phyloP scores from a whole-genome alignment of 2,329 filamentous ascomycete genomes.

The Aspergillus sp. region DNA sequence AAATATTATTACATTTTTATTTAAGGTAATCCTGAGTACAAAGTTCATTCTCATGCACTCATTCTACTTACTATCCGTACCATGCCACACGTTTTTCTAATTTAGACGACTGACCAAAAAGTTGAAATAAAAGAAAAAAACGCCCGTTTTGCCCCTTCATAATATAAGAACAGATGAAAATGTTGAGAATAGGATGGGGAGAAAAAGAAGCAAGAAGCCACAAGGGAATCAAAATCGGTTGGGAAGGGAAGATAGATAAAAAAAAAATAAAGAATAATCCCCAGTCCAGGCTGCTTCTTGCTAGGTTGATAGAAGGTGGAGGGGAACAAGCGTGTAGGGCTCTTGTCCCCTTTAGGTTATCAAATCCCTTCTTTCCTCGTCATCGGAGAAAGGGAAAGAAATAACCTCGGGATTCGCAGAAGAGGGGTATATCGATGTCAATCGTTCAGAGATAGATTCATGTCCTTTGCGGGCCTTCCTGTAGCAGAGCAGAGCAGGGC shows the following conservation, averaged over 20 bases:
- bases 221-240: neutral
- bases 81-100: neutral
- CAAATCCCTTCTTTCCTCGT: neutral
- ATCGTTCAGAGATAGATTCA: conserved; percentile 8
- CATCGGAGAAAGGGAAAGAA: neutral
- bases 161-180: conserved; percentile 2
- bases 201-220: neutral
- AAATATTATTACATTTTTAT: neutral
- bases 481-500: neutral
- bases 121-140: conserved; percentile 9
- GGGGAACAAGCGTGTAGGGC: neutral
- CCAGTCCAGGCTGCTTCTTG: neutral
- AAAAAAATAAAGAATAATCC: too few relatives aligned
- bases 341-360: neutral
- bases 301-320: neutral
- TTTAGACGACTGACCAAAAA: conserved; percentile 6
- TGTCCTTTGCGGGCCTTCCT: conserved; percentile 9
- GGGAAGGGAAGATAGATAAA: neutral
- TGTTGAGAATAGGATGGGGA: neutral
- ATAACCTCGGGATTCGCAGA: conserved; percentile 10
- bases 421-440: conserved; percentile 34
- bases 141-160: conserved; percentile 12
- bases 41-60: neutral
- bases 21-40: neutral
- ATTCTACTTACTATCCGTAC: neutral